phyloP scores from a whole-genome alignment of 208 protist genomes.

The Borovskyia barvae region DNA sequence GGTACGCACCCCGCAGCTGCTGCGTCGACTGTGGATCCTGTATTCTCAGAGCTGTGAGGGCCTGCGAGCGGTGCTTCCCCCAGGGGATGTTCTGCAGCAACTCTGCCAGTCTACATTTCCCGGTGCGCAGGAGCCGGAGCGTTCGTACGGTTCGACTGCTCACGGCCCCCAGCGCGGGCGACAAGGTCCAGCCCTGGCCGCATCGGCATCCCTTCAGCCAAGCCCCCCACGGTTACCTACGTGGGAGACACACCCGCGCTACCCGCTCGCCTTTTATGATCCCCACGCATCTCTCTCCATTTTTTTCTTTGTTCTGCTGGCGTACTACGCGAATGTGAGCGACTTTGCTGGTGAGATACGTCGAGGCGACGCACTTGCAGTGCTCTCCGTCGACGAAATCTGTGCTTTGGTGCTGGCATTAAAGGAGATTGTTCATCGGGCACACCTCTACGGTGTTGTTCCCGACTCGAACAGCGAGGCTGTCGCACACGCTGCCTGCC shows the following conservation, averaged over 20 bases:
- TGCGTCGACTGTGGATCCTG: constrained; percentile 64
- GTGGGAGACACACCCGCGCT: constrained; percentile 21
- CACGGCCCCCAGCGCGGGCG: too few relatives aligned
- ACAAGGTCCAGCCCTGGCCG: neutral
- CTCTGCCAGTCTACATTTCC: constrained; percentile 13
- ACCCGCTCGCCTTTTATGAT: constrained; percentile 55
- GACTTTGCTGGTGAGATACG: constrained; percentile 65
- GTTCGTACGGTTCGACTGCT: too few relatives aligned
- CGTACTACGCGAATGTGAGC: constrained; percentile 69
- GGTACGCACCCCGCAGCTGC: constrained; percentile 42
- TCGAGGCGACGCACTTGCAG: constrained; percentile 12
- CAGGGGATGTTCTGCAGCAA: constrained; percentile 16
- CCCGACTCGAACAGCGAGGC: constrained; percentile 61
- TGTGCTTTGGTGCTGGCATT: constrained; percentile 67
- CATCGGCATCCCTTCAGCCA: neutral
- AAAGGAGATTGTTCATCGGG: constrained; percentile 70
- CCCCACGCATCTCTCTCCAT: constrained; percentile 67
- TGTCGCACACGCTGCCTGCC: constrained; percentile 64
- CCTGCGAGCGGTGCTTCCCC: constrained; percentile 26
- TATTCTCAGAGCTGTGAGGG: constrained; percentile 53
- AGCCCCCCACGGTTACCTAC: constrained; percentile 15
- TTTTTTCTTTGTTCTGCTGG: constrained; percentile 74
- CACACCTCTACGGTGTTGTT: constrained; percentile 73
- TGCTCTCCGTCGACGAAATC: constrained; percentile 40
- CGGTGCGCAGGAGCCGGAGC: constrained; percentile 1